phyloP scores from a whole-genome alignment of 1,284 basidiomycete genomes.

The Microbotryum saponariae region DNA sequence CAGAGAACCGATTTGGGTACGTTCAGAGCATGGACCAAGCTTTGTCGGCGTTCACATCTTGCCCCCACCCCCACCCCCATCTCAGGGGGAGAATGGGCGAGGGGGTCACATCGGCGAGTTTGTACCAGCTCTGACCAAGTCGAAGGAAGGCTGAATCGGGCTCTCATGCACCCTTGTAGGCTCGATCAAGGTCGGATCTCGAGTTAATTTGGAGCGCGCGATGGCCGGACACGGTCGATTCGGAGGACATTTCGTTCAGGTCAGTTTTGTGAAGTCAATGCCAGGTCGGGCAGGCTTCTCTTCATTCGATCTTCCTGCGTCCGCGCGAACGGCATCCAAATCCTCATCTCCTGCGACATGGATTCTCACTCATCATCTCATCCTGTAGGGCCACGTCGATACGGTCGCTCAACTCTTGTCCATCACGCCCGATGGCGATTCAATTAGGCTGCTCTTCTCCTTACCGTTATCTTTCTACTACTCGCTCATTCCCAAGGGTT shows the following conservation, averaged over 20 bases:
- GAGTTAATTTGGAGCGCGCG: slow-evolving; percentile 88
- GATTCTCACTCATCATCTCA: not conserved
- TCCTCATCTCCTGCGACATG: not conserved
- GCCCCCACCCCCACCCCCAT: not conserved
- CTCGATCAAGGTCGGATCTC: slow-evolving; percentile 66
- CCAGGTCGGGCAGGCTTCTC: not conserved
- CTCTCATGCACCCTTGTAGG: slow-evolving; percentile 46
- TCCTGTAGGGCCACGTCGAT: slow-evolving; percentile 83
- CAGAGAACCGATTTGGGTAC: slow-evolving; percentile 80
- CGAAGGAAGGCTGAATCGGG: not conserved
- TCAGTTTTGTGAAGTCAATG: slow-evolving; percentile 39
- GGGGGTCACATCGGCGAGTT: no score
- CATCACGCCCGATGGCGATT: slow-evolving; percentile 71
- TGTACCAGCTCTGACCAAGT: not conserved
- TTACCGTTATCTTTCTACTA: slow-evolving; percentile 58
- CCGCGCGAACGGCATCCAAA: no score
- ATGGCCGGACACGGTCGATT: slow-evolving; percentile 88
- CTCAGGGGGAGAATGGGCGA: not conserved
- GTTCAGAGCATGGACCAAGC: slow-evolving; percentile 34
- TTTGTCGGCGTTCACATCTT: slow-evolving; percentile 5
- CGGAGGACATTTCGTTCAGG: slow-evolving; percentile 97
- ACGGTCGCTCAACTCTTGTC: slow-evolving; percentile 68
- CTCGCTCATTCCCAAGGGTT: slow-evolving; percentile 90
- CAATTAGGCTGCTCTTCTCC: slow-evolving; percentile 70
- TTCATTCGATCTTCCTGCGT: not conserved